A percentile compares a stretch with the other conserved stretches of the same genome.
Evolutionary conservation across 83 land plant genomes (phyloP).

Genomic region (Thuja plicata): DNA sequence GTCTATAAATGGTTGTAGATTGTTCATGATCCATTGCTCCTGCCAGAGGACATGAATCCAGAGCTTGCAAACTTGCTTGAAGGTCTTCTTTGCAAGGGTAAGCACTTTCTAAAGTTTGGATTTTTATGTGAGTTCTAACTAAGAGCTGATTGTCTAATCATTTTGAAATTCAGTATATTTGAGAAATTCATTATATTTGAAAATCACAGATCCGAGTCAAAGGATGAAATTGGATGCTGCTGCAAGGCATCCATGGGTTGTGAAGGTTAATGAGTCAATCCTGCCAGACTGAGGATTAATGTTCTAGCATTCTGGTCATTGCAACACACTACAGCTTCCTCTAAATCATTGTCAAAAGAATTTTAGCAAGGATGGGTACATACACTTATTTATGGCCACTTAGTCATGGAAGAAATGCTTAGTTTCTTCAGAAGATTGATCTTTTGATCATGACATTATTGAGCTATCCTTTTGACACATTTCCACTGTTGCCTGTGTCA

Average conservation of each 20-base stretch:
- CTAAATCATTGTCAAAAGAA: background rate
- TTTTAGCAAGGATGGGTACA: background rate
- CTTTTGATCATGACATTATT: background rate
- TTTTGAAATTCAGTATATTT: background rate
- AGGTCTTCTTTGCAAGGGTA: slow-evolving; percentile 83
- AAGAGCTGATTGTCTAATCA: background rate
- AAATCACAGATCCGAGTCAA: slow-evolving; percentile 50
- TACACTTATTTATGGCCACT: background rate
- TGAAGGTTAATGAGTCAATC: slow-evolving; percentile 47
- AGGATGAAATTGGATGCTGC: slow-evolving; percentile 53
- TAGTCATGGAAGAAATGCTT: background rate
- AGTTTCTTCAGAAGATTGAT: background rate
- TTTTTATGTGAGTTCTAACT: background rate
- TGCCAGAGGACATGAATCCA: slow-evolving; percentile 59
- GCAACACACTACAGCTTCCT: background rate
- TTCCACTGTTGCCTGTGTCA: background rate
- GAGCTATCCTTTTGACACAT: background rate
- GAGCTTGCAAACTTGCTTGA: slow-evolving; percentile 52
- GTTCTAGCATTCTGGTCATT: background rate
- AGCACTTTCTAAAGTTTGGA: background rate
- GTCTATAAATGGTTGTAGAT: slow-evolving; percentile 34
- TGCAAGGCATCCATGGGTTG: slow-evolving; percentile 71
- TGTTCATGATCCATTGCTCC: slow-evolving; percentile 49
- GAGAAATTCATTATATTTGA: background rate
- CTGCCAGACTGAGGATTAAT: slow-evolving; percentile 4